Evolutionary conservation across 108 stramenopile genomes (phyloP), one percentile per base, ranked within the genome.

Genomic region (Conticribra weissflogii): DNA sequence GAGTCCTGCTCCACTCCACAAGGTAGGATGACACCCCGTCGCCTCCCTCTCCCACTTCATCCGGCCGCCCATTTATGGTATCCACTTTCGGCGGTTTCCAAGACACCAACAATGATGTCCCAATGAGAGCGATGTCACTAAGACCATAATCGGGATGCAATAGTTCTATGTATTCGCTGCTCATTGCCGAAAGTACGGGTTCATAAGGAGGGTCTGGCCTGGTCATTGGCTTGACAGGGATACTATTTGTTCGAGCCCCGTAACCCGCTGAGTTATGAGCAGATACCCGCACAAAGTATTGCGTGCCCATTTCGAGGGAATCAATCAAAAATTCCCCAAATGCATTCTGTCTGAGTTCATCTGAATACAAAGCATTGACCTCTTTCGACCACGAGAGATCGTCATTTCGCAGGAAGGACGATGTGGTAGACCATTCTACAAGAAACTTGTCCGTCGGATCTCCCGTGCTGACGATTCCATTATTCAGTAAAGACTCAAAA

Each of bases 361-460:
- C 74, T 52, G 60, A 48, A 53, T 71, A 75, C 52, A 68, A 55
- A 9, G 77, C 72, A 22, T 28, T 57, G 9, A 79, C 73, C 52
- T 74, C 67, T 16, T 66, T 54, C 27, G 79, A 70, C 75, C 71
- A 66, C 9, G 66, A 25, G n/a, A 63, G 33, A 57, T 29, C 54
- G 32, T 47, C 17, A 29, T 44, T 54, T 3, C 47, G 66, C 22
- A 17, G 50, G 64, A 79, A 78, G 4, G 67, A 70, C 16, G 56
- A 34, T 27, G 21, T 23, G 14, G 77, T 88, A 53, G 92, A 92
- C 95, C 95, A 96, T 68, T 96, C 93, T 15, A 96, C 70, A n/a
- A 86, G 66, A 74, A 92, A 96, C 41, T 87, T 84, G 57, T 80
- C 72, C 27, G 93, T 86, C 2, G 86, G 47, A 28, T 69, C 53